Evolutionary conservation across 106 monocot genomes (phyloP).

Genomic region (Dendrobium chrysotoxum): DNA sequence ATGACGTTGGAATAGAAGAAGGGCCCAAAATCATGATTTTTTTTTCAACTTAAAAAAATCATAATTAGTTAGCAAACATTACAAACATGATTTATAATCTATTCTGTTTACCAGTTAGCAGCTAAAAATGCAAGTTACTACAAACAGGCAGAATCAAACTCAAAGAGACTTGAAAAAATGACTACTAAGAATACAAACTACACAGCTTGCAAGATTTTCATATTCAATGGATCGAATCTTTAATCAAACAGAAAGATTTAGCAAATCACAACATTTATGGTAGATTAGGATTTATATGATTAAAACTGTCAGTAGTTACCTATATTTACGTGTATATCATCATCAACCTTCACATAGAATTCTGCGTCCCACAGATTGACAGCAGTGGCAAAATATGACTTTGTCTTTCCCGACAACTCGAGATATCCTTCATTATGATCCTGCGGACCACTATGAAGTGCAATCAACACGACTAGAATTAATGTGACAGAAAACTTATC

Average conservation of each 20-base stretch:
- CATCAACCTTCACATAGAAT: constrained; percentile 26
- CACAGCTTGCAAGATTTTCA: not conserved
- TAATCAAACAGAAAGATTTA: not conserved
- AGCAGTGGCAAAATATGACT: constrained; percentile 21
- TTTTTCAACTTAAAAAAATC: no score
- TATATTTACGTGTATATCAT: constrained; percentile 28
- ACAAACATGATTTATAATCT: no score
- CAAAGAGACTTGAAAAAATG: not conserved
- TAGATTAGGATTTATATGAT: not conserved
- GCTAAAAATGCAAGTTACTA: no score
- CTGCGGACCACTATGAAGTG: not conserved
- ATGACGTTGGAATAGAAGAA: no score
- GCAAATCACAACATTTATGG: not conserved
- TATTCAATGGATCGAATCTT: not conserved
- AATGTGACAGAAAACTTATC: no score
- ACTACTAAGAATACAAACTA: not conserved
- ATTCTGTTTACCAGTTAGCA: no score
- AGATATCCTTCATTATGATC: constrained; percentile 24
- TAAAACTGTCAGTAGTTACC: not conserved
- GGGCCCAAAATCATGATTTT: no score
- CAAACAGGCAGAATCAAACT: no score
- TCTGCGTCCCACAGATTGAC: constrained; percentile 22
- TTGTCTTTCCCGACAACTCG: constrained; percentile 17
- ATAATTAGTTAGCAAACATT: no score
- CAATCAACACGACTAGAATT: no score